Conservation (phyloP, 108 stramenopile species). For the Cafeteria roenbergensis region DNA sequence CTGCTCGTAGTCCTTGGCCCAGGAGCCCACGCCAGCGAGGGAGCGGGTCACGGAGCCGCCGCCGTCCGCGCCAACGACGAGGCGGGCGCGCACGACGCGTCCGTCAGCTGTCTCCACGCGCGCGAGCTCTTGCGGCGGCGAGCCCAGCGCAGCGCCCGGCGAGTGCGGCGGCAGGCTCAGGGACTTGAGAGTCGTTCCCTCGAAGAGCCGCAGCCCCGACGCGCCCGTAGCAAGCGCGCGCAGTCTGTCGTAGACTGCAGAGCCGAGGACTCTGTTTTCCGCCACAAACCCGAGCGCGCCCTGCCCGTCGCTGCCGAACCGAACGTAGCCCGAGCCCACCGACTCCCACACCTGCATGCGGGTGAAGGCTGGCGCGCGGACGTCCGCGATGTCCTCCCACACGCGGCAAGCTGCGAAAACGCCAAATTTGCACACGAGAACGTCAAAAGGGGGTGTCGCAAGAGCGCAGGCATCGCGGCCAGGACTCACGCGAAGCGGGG, state of each 20-base stretch:
- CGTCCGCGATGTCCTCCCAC: background rate
- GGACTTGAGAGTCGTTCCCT: background rate
- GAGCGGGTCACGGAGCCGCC: slow-evolving; percentile 15
- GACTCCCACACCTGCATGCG: slow-evolving; percentile 14
- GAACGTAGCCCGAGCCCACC: background rate
- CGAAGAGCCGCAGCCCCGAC: background rate
- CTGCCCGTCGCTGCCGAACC: background rate
- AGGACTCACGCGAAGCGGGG: too few species aligned
- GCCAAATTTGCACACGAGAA: too few species aligned
- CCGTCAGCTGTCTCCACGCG: background rate
- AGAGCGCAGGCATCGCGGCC: too few species aligned
- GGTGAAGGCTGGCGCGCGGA: background rate
- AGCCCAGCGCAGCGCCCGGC: too few species aligned
- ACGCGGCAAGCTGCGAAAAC: too few species aligned
- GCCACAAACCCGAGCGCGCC: background rate
- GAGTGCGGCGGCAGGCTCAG: background rate
- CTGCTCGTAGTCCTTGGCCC: slow-evolving; percentile 30
- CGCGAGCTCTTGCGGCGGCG: background rate
- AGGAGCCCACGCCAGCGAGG: slow-evolving; percentile 19
- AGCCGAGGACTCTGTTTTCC: background rate
- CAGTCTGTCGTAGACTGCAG: background rate
- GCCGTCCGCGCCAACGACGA: slow-evolving; percentile 18
- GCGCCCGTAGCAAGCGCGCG: background rate
- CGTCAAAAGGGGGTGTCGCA: too few species aligned
- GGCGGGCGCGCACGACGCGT: background rate